Evolutionary conservation across 495 filamentous ascomycete genomes (phyloP).

Genomic region (Annulohypoxylon maeteangense): DNA sequence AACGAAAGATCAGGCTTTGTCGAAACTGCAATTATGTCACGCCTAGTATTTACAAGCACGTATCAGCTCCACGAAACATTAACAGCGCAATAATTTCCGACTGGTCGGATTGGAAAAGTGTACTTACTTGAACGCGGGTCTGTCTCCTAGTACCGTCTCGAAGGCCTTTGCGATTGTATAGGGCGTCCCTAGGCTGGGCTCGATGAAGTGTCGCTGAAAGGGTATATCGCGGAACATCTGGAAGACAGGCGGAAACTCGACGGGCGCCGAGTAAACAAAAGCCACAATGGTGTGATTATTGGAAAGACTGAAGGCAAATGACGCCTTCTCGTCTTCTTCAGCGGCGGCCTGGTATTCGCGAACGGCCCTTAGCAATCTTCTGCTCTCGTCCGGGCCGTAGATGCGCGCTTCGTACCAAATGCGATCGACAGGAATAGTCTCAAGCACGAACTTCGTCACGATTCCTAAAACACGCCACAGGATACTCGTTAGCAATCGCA

Average conservation of each 20-base stretch:
- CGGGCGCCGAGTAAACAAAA: not conserved
- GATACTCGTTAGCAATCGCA: not conserved
- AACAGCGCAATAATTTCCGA: not conserved
- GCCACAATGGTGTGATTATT: not conserved
- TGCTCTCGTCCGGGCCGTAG: not conserved
- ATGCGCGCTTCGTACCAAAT: not conserved
- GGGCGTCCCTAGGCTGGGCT: not conserved
- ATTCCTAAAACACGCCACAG: not conserved
- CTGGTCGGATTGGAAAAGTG: not conserved
- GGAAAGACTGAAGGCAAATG: not conserved
- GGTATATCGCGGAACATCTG: not conserved
- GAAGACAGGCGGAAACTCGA: not conserved
- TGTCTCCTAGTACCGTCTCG: not conserved
- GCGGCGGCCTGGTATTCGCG: not conserved
- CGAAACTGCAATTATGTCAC: not conserved
- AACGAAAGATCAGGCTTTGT: not conserved
- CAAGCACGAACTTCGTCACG: not conserved
- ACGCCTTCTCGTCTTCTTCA: not conserved
- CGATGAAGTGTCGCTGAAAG: not conserved
- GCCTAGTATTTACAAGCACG: not conserved
- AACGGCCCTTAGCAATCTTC: not conserved
- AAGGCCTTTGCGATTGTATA: not conserved
- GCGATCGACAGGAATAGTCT: not conserved
- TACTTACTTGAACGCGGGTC: not conserved
- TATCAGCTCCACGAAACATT: not conserved